These are phyloP conservation scores for Cercospora sojina DNA, from an alignment of 2,329 filamentous ascomycete species.

Conservation along the genomic window DNA sequence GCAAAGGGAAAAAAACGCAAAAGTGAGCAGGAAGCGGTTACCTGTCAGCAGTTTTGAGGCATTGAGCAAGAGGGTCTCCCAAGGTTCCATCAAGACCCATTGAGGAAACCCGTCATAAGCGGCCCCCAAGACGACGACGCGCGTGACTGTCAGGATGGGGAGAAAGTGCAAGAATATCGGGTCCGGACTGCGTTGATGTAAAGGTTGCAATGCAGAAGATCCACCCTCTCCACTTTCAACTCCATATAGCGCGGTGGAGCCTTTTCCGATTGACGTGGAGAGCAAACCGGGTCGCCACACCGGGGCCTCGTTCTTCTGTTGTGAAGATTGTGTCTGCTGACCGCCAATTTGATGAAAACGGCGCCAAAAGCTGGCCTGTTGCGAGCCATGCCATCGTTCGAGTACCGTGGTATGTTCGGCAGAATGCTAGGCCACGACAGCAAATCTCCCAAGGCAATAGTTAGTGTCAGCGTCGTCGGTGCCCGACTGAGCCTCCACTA, in stretches of 20 bases:
- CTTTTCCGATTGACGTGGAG: background rate
- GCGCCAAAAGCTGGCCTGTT: background rate
- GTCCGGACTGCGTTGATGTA: constrained; percentile 22
- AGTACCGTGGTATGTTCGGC: constrained; percentile 9
- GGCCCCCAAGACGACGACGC: constrained; percentile 9
- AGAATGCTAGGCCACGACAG: background rate
- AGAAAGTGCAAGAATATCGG: constrained; percentile 24
- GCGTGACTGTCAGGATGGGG: constrained; percentile 19
- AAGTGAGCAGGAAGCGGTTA: background rate
- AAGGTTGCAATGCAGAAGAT: constrained; percentile 20
- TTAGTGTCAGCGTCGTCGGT: constrained; percentile 6
- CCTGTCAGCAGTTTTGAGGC: background rate
- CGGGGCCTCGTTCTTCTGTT: background rate
- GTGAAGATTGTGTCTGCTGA: background rate
- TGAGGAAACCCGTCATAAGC: constrained; percentile 23
- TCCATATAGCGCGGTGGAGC: constrained; percentile 8
- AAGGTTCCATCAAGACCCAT: constrained; percentile 11
- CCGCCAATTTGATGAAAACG: background rate
- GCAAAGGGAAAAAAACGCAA: background rate
- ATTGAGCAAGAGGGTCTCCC: constrained; percentile 1
- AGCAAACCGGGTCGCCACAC: constrained; percentile 8
- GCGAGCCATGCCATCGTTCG: background rate
- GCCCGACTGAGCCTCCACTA: constrained; percentile 14
- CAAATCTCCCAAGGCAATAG: background rate
- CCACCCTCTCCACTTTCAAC: constrained; percentile 21